Conservation (phyloP, 495 filamentous ascomycete genomes). For the Talaromyces ruber region DNA sequence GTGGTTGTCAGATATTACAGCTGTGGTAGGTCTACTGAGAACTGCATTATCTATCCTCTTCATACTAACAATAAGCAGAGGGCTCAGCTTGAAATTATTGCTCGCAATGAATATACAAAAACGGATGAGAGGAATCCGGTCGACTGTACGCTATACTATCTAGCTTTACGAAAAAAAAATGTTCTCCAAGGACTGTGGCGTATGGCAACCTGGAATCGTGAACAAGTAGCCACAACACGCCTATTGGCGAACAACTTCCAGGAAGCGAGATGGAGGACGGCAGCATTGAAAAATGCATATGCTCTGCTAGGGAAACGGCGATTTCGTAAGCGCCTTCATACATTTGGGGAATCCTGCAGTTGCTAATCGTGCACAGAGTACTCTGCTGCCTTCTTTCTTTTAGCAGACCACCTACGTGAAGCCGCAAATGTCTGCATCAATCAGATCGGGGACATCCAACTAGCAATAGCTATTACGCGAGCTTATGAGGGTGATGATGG, state of each 20-base stretch:
- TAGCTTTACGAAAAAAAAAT: slow-evolving; percentile 85
- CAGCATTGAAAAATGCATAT: slow-evolving; percentile 94
- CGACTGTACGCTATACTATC: slow-evolving; percentile 88
- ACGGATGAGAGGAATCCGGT: slow-evolving; percentile 82
- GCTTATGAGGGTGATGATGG: slow-evolving; percentile 85
- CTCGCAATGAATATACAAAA: slow-evolving; percentile 87
- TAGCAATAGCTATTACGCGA: slow-evolving; percentile 82
- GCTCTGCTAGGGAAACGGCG: slow-evolving; percentile 87
- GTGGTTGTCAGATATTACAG: slow-evolving; percentile 75
- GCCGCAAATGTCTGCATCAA: slow-evolving; percentile 77
- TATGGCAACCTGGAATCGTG: slow-evolving; percentile 84
- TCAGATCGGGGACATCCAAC: slow-evolving; percentile 78
- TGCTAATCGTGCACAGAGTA: slow-evolving; percentile 53
- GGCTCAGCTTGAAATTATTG: slow-evolving; percentile 78
- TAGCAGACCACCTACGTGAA: slow-evolving; percentile 78
- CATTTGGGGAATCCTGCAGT: not conserved
- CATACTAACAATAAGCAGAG: slow-evolving; percentile 38
- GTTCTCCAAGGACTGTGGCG: slow-evolving; percentile 91
- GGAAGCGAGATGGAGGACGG: slow-evolving; percentile 77
- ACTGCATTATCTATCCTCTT: not conserved
- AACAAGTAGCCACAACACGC: slow-evolving; percentile 68
- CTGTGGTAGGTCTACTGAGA: slow-evolving; percentile 53
- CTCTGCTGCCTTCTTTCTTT: slow-evolving; percentile 89
- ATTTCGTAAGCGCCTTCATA: slow-evolving; percentile 54
- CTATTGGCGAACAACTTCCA: slow-evolving; percentile 83